Evolutionary conservation across 2,329 filamentous ascomycete species (phyloP).

Genomic region (Aplosporella prunicola): DNA sequence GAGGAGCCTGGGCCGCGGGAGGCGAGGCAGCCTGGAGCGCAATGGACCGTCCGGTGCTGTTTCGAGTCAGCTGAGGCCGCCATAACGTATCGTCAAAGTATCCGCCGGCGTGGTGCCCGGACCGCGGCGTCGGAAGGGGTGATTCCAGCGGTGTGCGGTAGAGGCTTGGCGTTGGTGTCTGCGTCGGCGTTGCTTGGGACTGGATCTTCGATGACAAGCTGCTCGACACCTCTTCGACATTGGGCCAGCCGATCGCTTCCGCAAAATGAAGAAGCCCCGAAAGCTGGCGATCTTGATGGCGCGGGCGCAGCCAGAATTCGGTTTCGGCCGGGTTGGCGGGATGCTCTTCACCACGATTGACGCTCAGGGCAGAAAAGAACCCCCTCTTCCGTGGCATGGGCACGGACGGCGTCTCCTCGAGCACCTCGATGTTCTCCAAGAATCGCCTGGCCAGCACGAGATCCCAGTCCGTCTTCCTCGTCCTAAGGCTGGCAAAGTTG

Average conservation of each 20-base stretch:
- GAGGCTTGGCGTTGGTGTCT: conserved; percentile 16
- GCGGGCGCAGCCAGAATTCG: conserved; percentile 16
- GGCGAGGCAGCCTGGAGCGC: conserved; percentile 20
- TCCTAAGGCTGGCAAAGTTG: conserved; percentile 38
- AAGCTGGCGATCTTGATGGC: conserved; percentile 33
- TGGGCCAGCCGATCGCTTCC: conserved; percentile 41
- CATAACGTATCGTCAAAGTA: conserved; percentile 26
- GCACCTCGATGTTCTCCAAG: conserved; percentile 41
- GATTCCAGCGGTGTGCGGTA: conserved; percentile 27
- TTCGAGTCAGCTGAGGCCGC: conserved; percentile 18
- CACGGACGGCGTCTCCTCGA: conserved; percentile 17
- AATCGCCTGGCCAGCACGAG: conserved; percentile 45
- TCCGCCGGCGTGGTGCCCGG: conserved; percentile 20
- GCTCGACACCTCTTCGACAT: conserved; percentile 28
- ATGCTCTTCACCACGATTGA: conserved; percentile 15
- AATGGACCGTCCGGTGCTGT: conserved; percentile 18
- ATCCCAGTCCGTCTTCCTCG: conserved; percentile 48
- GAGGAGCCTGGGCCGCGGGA: neutral
- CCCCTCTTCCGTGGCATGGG: conserved; percentile 19
- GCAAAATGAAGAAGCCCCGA: conserved; percentile 44
- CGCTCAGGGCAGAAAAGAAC: conserved; percentile 21
- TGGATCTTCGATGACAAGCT: conserved; percentile 29
- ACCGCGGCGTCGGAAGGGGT: conserved; percentile 25
- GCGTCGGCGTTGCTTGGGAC: conserved; percentile 9
- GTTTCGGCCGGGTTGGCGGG: conserved; percentile 8